Evolutionary conservation across 2,329 filamentous ascomycete species (phyloP), one percentile per base, ranked within the genome.

Genomic region (Dendrostoma leiphaemia): DNA sequence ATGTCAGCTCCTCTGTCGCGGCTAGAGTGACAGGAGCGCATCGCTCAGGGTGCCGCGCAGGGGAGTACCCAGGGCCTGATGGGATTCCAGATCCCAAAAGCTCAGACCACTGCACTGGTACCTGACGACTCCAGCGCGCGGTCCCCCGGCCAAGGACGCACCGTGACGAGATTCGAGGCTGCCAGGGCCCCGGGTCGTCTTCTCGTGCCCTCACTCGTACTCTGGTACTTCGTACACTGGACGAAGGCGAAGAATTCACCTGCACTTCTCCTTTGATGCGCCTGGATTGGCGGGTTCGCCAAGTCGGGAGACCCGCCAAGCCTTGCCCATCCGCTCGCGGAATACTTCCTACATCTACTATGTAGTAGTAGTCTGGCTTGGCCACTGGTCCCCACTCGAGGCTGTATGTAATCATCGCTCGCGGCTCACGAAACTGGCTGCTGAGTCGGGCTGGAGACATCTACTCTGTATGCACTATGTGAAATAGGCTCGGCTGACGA

Each of bases 21-120:
- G 40, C 51, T 45, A 53, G 34, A 56, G 49, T 56, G 53, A 56
- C 19, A 32, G 35, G 45, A 53, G 29, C n/a, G n/a, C n/a, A n/a
- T n/a, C n/a, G n/a, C n/a, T n/a, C n/a, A n/a, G n/a, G n/a, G n/a
- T n/a, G n/a, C n/a, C 52, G 19, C 13, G 26, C 17, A 37, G 45
- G 47, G 48, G 24, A 19, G 26, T 40, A 24, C 44, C 51, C 35
- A 38, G n/a, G 43, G 26, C 7, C 15, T 23, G 50, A 34, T 23
- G 34, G 50, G 46, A 29, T 17, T 26, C 23, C 46, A 10, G 32
- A 38, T 15, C 41, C 6, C 41, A 44, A 53, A 43, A 45, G 34
- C 35, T 29, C 34, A 53, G 40, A 21, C 52, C 46, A 45, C 19
- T 12, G 6, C 17, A 6, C 28, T 23, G 10, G n/a, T 15, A n/a